A percentile compares a stretch with the other conserved stretches of the same genome.
Conservation (phyloP, 768 basidiomycete genomes). For the Neoboletus brunneissimus region DNA sequence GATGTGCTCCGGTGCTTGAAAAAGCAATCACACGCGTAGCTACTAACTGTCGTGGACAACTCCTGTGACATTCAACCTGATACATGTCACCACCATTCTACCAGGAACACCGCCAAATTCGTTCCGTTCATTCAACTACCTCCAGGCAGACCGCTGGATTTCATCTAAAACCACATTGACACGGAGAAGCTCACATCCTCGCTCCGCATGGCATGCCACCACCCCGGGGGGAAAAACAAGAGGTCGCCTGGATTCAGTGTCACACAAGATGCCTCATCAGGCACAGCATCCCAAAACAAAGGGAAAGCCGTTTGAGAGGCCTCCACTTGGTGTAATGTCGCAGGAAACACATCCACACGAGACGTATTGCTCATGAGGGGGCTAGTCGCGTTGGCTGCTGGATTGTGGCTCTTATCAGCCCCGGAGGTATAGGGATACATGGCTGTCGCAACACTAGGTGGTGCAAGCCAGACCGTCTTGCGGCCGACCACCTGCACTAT, state of each 20-base stretch:
- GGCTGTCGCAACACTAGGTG: constrained; percentile 49
- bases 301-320: constrained; percentile 36
- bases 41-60: background rate
- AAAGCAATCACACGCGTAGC: constrained; percentile 15
- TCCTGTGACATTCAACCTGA: background rate
- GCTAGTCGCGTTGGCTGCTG: constrained; percentile 38
- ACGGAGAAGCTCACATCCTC: constrained; percentile 82
- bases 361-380: constrained; percentile 80
- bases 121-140: constrained; percentile 8
- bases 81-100: background rate
- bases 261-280: constrained; percentile 55
- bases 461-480: constrained; percentile 92
- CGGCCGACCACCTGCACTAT: constrained; percentile 84
- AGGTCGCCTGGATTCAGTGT: constrained; percentile 81
- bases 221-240: constrained; percentile 85
- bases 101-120: constrained; percentile 9
- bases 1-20: constrained; percentile 22
- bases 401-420: constrained; percentile 31
- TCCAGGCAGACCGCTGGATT: constrained; percentile 23
- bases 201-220: constrained; percentile 93
- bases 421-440: constrained; percentile 55
- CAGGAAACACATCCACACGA: constrained; percentile 71
- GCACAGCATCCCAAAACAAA: constrained; percentile 55
- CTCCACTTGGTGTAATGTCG: constrained; percentile 21
- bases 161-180: constrained; percentile 83